Base-by-base conservation (phyloP, 768 basidiomycete species). In the Hemileccinum rubropunctum region DNA sequence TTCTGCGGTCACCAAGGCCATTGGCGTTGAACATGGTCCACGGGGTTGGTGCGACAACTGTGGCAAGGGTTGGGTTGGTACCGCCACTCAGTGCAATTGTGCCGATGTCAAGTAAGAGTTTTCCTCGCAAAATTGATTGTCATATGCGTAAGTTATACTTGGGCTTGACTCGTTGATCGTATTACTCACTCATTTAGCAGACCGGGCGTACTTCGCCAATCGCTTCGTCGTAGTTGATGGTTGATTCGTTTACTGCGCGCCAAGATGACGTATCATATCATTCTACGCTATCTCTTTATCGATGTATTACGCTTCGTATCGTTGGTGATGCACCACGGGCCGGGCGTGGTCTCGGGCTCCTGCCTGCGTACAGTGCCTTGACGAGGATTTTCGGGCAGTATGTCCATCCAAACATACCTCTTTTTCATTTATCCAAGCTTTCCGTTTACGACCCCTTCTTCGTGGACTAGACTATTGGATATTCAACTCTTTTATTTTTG, bases 31-130 rank as follows among this genome's bases (percentile, higher is more conserved):
- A 50, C 79, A 77, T 50, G 84, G 80, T 15, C 66, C 71, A 23
- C 77, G 88, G 28, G 65, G 70, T 12, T 88, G 89, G 86, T 91
- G 89, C 52, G 83, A 89, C 40, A 67, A 68, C 36, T 91, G 88
- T 60, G 88, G 88, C 52, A 85, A 83, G 58, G 78, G 86, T 35
- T 81, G 75, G 71, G 66, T 84, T 54, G 84, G 83, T 48, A 67
- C 74, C 35, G 71, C 70, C 54, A 62, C 67, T 43, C 71, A 76
- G 23, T 91, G 84, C 67, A 75, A 75, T 50, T 90, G 87, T 67
- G 70, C 73, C 56, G 80, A 85, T 51, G 71, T 84, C 69, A 85
- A 85, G 73, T 87, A 78, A 71, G 56, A 40, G 26, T 33, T 26
- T 47, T 47, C n/a, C 44, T 9, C 27, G 32, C 28, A 47, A 47